Percentiles rank a stretch among this genome's conserved stretches.
These are phyloP conservation scores for Coemansia sp. DNA, from an alignment of 192 early-diverging fungal genomes.

Conservation along the genomic window DNA sequence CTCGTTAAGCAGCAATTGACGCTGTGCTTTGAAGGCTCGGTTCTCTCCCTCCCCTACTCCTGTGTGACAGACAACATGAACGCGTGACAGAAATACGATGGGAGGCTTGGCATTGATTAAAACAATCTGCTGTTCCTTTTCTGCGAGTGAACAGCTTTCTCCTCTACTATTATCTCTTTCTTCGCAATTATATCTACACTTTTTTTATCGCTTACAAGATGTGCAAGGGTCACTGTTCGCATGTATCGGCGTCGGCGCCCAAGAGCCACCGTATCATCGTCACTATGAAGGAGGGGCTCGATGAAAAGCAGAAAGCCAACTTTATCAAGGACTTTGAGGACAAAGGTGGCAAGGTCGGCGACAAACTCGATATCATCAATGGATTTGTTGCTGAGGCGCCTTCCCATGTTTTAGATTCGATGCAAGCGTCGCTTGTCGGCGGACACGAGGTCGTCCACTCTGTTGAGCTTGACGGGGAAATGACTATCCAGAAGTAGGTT, in stretches of 20 bases:
- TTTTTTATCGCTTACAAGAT: conserved; percentile 1
- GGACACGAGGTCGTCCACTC: neutral
- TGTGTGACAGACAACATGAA: neutral
- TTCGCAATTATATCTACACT: neutral
- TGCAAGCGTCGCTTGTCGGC: neutral
- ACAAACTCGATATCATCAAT: neutral
- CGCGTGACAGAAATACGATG: neutral
- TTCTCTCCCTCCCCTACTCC: neutral
- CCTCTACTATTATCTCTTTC: neutral
- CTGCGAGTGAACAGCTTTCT: neutral
- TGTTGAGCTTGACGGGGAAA: neutral
- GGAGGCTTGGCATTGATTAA: neutral
- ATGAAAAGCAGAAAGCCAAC: neutral
- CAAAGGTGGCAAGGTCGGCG: neutral
- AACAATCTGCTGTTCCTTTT: neutral
- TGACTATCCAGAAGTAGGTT: neutral
- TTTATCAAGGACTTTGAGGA: neutral
- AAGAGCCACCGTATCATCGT: neutral
- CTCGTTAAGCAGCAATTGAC: neutral
- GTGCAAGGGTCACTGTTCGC: neutral
- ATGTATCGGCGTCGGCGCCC: neutral
- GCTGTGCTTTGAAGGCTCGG: neutral
- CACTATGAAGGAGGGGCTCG: neutral
- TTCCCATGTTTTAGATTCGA: neutral
- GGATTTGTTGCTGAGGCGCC: neutral